Conservation (phyloP, 1,139 yeast genomes). For the Hansenula lynferdii region DNA sequence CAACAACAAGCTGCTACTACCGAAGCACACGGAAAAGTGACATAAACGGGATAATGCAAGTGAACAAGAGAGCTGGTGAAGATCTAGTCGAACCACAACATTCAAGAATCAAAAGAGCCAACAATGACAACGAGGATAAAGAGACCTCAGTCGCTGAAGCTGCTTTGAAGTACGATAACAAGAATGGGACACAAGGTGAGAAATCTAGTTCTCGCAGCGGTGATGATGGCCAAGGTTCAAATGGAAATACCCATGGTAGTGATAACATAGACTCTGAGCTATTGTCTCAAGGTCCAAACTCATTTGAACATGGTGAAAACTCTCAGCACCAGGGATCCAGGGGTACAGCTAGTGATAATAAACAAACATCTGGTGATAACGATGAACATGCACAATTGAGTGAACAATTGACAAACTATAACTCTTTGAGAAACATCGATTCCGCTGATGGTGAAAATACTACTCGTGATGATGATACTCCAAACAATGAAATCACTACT, state of each 20-base stretch:
- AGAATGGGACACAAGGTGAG: too few species aligned
- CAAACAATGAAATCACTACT: constrained; percentile 8
- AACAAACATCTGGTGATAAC: constrained; percentile 21
- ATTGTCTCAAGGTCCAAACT: constrained; percentile 38
- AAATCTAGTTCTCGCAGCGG: too few species aligned
- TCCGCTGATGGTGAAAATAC: constrained; percentile 3
- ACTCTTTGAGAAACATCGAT: background rate
- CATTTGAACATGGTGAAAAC: constrained; percentile 9
- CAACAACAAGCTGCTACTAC: constrained; percentile 3
- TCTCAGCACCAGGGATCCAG: too few species aligned
- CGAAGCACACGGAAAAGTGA: too few species aligned
- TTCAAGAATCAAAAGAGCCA: background rate
- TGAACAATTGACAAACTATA: constrained; percentile 1
- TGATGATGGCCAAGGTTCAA: constrained; percentile 3
- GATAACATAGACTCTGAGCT: constrained; percentile 39
- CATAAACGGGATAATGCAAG: constrained; percentile 12
- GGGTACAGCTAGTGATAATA: constrained; percentile 16
- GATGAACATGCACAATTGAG: constrained; percentile 1
- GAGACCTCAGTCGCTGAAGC: constrained; percentile 9
- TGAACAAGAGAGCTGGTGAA: constrained; percentile 10
- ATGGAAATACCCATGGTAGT: constrained; percentile 7
- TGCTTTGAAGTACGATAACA: constrained; percentile 9
- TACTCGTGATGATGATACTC: too few species aligned
- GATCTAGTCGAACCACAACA: constrained; percentile 4
- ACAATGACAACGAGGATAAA: constrained; percentile 5